phyloP scores from a whole-genome alignment of 1,284 basidiomycete genomes.

The Papiliotrema nemorosa region DNA sequence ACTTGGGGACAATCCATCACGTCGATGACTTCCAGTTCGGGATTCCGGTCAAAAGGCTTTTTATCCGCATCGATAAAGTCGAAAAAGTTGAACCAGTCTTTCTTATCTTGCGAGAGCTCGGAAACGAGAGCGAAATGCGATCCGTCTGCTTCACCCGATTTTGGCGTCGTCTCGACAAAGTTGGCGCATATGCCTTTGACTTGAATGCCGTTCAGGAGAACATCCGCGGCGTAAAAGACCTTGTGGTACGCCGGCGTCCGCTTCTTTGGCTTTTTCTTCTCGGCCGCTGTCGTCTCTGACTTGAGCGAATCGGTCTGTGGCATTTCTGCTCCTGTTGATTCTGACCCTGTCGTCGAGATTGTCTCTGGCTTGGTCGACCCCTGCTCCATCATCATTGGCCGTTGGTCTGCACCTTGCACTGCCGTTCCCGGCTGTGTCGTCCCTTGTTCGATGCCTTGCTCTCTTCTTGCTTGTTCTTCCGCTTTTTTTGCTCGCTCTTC shows the following conservation, averaged over 20 bases:
- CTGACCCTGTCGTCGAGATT: too few species aligned
- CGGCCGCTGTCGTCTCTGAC: too few species aligned
- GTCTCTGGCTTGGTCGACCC: too few species aligned
- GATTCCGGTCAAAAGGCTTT: conserved; percentile 55
- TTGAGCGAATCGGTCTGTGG: too few species aligned
- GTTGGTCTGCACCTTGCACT: too few species aligned
- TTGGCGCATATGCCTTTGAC: conserved; percentile 73
- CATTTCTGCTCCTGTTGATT: too few species aligned
- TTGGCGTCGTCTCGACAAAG: conserved; percentile 62
- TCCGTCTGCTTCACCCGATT: conserved; percentile 30
- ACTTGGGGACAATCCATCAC: conserved; percentile 76
- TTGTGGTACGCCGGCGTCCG: conserved; percentile 63
- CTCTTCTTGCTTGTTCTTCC: too few species aligned
- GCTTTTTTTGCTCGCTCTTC: too few species aligned
- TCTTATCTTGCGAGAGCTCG: conserved; percentile 33
- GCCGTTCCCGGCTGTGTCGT: too few species aligned
- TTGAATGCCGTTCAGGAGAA: conserved; percentile 73
- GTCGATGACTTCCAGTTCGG: conserved; percentile 67
- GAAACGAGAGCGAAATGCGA: conserved; percentile 9
- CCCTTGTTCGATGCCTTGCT: too few species aligned
- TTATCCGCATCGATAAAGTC: conserved; percentile 83
- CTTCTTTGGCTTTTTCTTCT: too few species aligned
- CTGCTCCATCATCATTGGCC: too few species aligned
- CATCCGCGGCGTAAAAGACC: conserved; percentile 88
- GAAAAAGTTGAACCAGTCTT: conserved; percentile 71